phyloP scores from a whole-genome alignment of 495 filamentous ascomycete species.

The Neurospora pannonica region DNA sequence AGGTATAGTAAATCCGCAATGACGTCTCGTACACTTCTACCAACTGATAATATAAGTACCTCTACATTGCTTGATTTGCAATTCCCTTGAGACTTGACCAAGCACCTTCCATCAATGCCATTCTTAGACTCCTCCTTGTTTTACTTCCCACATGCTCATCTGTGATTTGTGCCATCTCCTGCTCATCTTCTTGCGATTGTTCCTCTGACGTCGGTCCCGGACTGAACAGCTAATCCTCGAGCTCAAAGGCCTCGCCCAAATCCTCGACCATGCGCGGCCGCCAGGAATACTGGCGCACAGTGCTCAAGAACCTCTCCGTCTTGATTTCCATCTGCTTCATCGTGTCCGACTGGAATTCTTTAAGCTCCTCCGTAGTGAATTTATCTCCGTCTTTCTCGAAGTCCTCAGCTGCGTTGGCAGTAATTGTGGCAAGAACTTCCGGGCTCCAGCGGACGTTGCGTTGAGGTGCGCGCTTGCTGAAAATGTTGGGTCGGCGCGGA shows the following conservation, averaged over 20 bases:
- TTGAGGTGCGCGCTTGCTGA: not conserved
- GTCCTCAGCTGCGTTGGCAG: not conserved
- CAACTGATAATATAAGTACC: too few relatives aligned
- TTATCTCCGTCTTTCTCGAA: not conserved
- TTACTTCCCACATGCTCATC: too few relatives aligned
- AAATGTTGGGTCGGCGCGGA: not conserved
- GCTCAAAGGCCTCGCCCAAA: not conserved
- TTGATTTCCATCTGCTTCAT: not conserved
- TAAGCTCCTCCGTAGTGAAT: fast-evolving
- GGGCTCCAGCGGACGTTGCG: not conserved
- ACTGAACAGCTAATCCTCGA: not conserved
- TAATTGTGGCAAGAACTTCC: too few relatives aligned
- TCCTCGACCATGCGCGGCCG: not conserved
- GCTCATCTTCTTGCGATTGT: too few relatives aligned
- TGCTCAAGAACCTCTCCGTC: not conserved
- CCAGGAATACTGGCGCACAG: not conserved
- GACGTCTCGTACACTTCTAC: too few relatives aligned
- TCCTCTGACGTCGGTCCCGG: not conserved
- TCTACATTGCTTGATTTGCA: too few relatives aligned
- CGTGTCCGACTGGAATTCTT: not conserved
- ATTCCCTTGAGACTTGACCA: too few relatives aligned
- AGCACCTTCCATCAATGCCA: too few relatives aligned
- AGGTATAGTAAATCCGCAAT: too few relatives aligned
- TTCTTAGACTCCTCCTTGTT: too few relatives aligned
- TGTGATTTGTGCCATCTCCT: too few relatives aligned